Percentiles rank a stretch among this genome's conserved stretches.
phyloP scores from a whole-genome alignment of 306 rosid genomes.

The Glycine latifolia region DNA sequence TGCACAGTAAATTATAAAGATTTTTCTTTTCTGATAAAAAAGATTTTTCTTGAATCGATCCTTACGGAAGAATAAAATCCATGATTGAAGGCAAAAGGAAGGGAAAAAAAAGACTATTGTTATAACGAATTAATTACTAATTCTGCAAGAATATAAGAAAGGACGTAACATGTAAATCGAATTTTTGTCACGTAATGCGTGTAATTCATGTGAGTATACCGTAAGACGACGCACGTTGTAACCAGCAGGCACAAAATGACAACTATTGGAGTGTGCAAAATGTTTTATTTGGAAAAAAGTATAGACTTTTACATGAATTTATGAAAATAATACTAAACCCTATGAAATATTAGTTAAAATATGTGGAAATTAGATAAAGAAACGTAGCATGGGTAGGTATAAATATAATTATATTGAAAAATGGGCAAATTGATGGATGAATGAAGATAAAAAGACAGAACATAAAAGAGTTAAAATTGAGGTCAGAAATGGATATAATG shows the following conservation, averaged over 20 bases:
- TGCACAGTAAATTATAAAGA: neutral
- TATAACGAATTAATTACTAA: neutral
- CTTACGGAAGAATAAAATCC: too few relatives aligned
- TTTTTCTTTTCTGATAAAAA: too few relatives aligned
- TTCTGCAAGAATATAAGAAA: neutral
- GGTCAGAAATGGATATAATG: neutral
- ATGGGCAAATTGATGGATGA: neutral
- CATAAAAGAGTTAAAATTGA: neutral
- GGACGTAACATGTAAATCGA: neutral
- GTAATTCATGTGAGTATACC: neutral
- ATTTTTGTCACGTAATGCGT: neutral
- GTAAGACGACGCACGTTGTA: neutral
- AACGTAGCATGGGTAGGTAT: neutral
- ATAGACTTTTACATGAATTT: too few relatives aligned
- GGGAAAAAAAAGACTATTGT: neutral
- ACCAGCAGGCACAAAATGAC: neutral
- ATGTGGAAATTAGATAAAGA: neutral
- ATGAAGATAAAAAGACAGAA: neutral
- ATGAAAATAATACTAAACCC: too few relatives aligned
- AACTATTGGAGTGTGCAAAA: neutral
- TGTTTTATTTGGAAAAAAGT: neutral
- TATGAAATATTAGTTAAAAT: neutral
- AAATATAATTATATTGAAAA: neutral
- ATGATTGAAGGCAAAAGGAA: neutral
- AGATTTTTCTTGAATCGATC: too few relatives aligned